phyloP scores from a whole-genome alignment of 2,329 filamentous ascomycete species.

The Verticillium nubilum region DNA sequence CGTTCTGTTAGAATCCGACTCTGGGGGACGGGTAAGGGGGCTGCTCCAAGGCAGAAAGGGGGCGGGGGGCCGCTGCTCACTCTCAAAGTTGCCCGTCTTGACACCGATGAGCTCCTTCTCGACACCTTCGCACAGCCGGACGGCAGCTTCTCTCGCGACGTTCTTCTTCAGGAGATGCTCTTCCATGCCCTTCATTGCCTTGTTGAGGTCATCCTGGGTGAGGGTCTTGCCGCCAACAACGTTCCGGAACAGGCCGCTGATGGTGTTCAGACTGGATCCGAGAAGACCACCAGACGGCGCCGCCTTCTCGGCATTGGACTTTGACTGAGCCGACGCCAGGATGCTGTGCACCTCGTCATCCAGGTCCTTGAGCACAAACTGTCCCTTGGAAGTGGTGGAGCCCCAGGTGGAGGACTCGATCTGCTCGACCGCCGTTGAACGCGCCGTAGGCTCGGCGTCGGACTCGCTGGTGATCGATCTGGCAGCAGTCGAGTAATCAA shows the following conservation, averaged over 20 bases:
- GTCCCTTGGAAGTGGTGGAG: slow-evolving; percentile 75
- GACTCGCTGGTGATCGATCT: slow-evolving; percentile 47
- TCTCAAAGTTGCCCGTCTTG: slow-evolving; percentile 90
- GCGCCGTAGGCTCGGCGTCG: slow-evolving; percentile 41
- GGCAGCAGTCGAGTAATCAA: slow-evolving; percentile 79
- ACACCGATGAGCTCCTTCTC: slow-evolving; percentile 84
- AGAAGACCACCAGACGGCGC: slow-evolving; percentile 58
- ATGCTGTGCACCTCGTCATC: slow-evolving; percentile 92
- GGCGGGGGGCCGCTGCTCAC: slow-evolving; percentile 22
- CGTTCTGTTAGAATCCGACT: slow-evolving; percentile 12
- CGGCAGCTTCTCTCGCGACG: slow-evolving; percentile 87
- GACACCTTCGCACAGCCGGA: slow-evolving; percentile 86
- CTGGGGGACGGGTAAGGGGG: slow-evolving; percentile 17
- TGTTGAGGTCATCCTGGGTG: slow-evolving; percentile 82
- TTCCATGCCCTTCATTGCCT: slow-evolving; percentile 93
- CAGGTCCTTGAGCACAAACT: slow-evolving; percentile 89
- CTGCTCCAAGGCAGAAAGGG: background rate
- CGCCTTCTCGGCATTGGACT: slow-evolving; percentile 39
- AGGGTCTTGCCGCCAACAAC: slow-evolving; percentile 91
- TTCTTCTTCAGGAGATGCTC: slow-evolving; percentile 94
- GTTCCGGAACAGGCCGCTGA: slow-evolving; percentile 87
- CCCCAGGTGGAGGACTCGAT: slow-evolving; percentile 82
- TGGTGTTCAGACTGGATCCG: slow-evolving; percentile 72
- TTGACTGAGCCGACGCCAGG: slow-evolving; percentile 70
- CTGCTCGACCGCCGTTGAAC: slow-evolving; percentile 60